phyloP scores from a whole-genome alignment of 305 asterid species.

The Solanum hybrid region DNA sequence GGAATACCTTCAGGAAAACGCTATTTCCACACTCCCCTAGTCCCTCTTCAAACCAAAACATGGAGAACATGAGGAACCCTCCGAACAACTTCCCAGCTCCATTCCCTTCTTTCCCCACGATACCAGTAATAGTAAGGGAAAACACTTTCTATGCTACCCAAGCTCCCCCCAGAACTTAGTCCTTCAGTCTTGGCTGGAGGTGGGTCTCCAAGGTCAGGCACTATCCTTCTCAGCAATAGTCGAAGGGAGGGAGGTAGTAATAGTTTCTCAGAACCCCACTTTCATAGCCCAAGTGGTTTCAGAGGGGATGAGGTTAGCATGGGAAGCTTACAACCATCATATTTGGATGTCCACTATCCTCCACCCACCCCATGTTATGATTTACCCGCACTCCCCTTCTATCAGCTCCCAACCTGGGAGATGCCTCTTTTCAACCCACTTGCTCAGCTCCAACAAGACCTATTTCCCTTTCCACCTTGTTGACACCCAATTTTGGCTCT shows the following conservation, averaged over 20 bases:
- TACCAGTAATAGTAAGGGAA: not conserved
- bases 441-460: not conserved
- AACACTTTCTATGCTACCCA: not conserved
- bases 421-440: not conserved
- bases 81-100: not conserved
- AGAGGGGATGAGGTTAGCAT: not conserved
- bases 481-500: too few relatives aligned
- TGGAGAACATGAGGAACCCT: not conserved
- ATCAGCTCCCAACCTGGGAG: not conserved
- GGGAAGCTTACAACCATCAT: not conserved
- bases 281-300: not conserved
- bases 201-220: not conserved
- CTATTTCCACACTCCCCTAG: too few relatives aligned
- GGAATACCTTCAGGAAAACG: too few relatives aligned
- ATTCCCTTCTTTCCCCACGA: not conserved
- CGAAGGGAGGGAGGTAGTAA: too few relatives aligned
- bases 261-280: not conserved
- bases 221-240: too few relatives aligned
- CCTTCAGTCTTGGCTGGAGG: not conserved
- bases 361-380: not conserved
- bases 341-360: not conserved
- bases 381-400: not conserved
- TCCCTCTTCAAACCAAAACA: too few relatives aligned
- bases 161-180: too few relatives aligned
- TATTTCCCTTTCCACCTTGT: too few relatives aligned